Evolutionary conservation across 2,329 filamentous ascomycete species (phyloP), one percentile per base, ranked within the genome.

Genomic region (Verticillium nubilum): DNA sequence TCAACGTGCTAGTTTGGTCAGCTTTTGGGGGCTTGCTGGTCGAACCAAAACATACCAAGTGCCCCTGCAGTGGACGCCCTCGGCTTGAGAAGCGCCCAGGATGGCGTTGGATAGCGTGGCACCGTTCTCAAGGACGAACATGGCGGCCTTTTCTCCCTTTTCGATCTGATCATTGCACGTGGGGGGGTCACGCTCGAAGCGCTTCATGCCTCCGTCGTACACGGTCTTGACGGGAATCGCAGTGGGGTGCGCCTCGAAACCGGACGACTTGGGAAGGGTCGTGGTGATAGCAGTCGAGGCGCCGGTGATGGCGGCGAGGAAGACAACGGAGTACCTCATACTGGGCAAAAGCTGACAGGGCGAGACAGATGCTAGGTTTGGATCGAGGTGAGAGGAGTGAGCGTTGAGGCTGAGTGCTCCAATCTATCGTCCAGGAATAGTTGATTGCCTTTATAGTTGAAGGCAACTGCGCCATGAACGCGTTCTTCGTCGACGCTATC

Each of bases 201-300:
- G 71, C 66, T 76, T 73, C 77, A 81, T 79, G 23, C 72, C 76
- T 57, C 80, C 78, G 63, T 82, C 80, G 61, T 77, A 79, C 26
- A 64, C 67, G 19, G 70, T 71, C 25, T 69, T 70, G 25, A 77
- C 73, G 4, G 71, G 67, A 62, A 79, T 73, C 29, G 75, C 74
- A 60, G 73, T 70, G 9, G 69, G 70, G 52, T 74, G 74, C 37
- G 67, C 61, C 50, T 77, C 71, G 37, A 70, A 73, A 28, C 74
- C 73, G 28, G 74, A 70, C 5, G 76, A 60, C 1, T 60, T 58
- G 12, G 61, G 61, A 17, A 62, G 61, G 0, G 57, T 59, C 17
- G 54, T 56, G 33, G 54, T 56, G 13, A 56, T 33, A 25, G 54
- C 54, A 47, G 37, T n/a, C 33, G 54, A 56, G n/a, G 37, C 54